phyloP scores from a whole-genome alignment of 768 basidiomycete genomes.

The Phylloporus scabripes region DNA sequence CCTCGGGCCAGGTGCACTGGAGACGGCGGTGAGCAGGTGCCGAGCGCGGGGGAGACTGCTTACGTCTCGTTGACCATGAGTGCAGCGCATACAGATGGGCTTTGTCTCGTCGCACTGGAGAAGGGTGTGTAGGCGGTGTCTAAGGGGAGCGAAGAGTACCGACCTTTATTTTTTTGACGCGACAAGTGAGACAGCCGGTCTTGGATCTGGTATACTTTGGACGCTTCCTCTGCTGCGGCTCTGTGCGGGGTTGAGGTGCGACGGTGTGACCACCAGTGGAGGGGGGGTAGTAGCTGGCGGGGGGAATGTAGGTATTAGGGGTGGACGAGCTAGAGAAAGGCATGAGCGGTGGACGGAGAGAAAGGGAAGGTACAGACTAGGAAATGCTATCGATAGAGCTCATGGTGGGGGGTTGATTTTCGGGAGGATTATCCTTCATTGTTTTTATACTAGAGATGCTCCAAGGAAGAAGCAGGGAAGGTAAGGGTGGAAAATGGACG shows the following conservation, averaged over 20 bases:
- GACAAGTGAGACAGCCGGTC: conserved; percentile 91
- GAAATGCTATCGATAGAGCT: conserved; percentile 48
- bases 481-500: conserved; percentile 37
- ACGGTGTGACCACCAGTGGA: conserved; percentile 38
- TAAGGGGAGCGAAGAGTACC: conserved; percentile 16
- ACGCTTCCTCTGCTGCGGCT: conserved; percentile 61
- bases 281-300: conserved; percentile 37
- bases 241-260: conserved; percentile 44
- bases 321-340: conserved; percentile 30
- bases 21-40: conserved; percentile 8
- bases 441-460: conserved; percentile 42
- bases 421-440: conserved; percentile 39
- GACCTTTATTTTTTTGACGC: conserved; percentile 93
- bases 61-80: conserved; percentile 81
- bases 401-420: conserved; percentile 35
- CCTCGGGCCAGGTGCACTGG: conserved; percentile 84
- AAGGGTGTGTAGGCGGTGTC: conserved; percentile 1
- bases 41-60: conserved; percentile 16
- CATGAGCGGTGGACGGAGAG: conserved; percentile 14
- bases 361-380: conserved; percentile 41
- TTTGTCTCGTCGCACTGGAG: conserved; percentile 85
- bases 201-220: conserved; percentile 94
- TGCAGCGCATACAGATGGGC: conserved; percentile 81
- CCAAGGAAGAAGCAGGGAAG: conserved; percentile 29
- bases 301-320: conserved; percentile 38